A percentile compares a stretch with the other conserved stretches of the same genome.
These are phyloP conservation scores for Penicillium expansum DNA, from an alignment of 2,329 filamentous ascomycete species.

Conservation along the genomic window DNA sequence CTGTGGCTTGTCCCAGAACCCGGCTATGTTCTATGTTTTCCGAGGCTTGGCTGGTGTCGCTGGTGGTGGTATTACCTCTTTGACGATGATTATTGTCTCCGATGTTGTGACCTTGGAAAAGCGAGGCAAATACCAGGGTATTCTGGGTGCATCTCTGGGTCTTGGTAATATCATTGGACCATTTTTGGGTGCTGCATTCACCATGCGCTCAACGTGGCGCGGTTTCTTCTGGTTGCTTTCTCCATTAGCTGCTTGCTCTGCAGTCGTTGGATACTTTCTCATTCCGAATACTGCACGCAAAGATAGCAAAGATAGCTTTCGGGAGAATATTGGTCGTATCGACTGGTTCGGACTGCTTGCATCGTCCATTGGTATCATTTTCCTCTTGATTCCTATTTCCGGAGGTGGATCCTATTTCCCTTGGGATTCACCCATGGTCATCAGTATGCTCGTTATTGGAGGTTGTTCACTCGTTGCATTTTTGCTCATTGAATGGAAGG, in stretches of 20 bases:
- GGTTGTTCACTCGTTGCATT: constrained; percentile 49
- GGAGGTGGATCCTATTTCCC: constrained; percentile 58
- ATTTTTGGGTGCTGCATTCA: constrained; percentile 49
- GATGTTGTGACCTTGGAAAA: constrained; percentile 60
- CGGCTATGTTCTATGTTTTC: constrained; percentile 60
- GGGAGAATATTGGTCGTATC: constrained; percentile 53
- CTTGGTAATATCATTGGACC: constrained; percentile 49
- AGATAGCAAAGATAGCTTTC: constrained; percentile 46
- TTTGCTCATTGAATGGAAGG: constrained; percentile 55
- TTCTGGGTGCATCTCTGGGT: constrained; percentile 46
- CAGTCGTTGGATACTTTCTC: constrained; percentile 49
- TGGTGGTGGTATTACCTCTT: constrained; percentile 58
- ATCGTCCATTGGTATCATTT: constrained; percentile 56
- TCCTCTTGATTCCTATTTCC: constrained; percentile 63
- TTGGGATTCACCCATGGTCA: constrained; percentile 57
- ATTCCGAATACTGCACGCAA: constrained; percentile 53
- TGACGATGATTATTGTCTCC: constrained; percentile 61
- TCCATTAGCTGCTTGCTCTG: constrained; percentile 50
- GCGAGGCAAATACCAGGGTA: constrained; percentile 55
- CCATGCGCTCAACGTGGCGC: constrained; percentile 45
- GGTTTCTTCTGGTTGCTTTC: constrained; percentile 53
- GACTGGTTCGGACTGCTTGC: constrained; percentile 59
- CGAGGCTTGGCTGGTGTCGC: constrained; percentile 61
- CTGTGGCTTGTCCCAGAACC: constrained; percentile 56
- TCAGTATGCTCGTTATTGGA: constrained; percentile 57